A percentile compares a stretch with the other conserved stretches of the same genome.
phyloP scores from a whole-genome alignment of 257 asterid genomes.

The Penstemon barbatus region DNA sequence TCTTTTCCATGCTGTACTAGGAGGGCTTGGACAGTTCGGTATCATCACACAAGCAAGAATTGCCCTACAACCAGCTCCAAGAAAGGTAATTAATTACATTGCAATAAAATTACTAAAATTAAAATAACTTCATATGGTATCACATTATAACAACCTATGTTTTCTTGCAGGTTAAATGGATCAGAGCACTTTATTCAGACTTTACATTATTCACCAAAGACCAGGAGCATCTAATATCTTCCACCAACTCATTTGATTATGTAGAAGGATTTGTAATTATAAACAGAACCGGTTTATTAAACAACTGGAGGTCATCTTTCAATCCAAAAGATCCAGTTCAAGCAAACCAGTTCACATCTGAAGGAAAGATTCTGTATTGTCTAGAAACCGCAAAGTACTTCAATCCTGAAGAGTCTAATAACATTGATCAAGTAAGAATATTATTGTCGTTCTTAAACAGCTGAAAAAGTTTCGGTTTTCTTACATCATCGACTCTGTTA shows the following conservation, averaged over 20 bases:
- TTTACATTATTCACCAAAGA: slow-evolving; percentile 62
- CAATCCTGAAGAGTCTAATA: slow-evolving; percentile 47
- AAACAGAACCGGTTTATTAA: slow-evolving; percentile 73
- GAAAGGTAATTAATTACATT: slow-evolving; percentile 44
- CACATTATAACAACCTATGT: background rate
- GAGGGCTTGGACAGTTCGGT: slow-evolving; percentile 94
- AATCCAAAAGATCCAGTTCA: slow-evolving; percentile 71
- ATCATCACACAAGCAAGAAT: slow-evolving; percentile 78
- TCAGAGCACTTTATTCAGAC: slow-evolving; percentile 76
- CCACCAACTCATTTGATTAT: slow-evolving; percentile 60
- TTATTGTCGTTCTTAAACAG: background rate
- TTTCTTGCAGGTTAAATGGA: slow-evolving; percentile 84
- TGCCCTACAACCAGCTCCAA: slow-evolving; percentile 73
- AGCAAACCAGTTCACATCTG: slow-evolving; percentile 72
- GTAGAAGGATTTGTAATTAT: slow-evolving; percentile 80
- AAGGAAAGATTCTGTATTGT: slow-evolving; percentile 77
- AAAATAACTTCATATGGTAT: background rate
- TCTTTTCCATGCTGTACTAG: slow-evolving; percentile 75
- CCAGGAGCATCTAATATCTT: slow-evolving; percentile 76
- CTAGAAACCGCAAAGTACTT: slow-evolving; percentile 82
- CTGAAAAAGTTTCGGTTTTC: background rate
- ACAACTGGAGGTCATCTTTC: slow-evolving; percentile 89
- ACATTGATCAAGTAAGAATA: slow-evolving; percentile 48
- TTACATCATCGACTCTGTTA: slow-evolving; percentile 19
- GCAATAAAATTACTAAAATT: background rate